Evolutionary conservation across 2,329 filamentous ascomycete genomes (phyloP).

Genomic region (Botrytis cinerea): DNA sequence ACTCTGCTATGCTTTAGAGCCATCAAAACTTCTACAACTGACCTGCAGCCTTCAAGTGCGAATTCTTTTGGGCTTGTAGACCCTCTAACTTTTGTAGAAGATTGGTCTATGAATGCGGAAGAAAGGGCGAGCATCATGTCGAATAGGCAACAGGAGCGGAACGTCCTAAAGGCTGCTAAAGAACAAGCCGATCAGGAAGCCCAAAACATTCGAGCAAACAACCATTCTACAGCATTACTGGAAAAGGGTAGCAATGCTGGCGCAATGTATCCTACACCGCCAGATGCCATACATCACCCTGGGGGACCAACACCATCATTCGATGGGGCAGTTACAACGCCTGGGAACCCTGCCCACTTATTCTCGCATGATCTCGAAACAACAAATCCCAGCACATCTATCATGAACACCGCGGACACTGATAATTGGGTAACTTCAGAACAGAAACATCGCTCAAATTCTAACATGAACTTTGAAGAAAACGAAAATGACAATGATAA

Average conservation of each 20-base stretch:
- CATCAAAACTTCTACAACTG: conserved; percentile 22
- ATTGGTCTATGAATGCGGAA: conserved; percentile 42
- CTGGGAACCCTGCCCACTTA: conserved; percentile 47
- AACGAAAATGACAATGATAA: conserved; percentile 45
- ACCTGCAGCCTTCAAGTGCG: conserved; percentile 20
- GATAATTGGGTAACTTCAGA: conserved; percentile 37
- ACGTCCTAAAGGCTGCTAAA: conserved; percentile 42
- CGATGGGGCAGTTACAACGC: conserved; percentile 58
- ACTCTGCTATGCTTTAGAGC: conserved; percentile 40
- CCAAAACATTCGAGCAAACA: conserved; percentile 49
- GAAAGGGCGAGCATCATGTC: conserved; percentile 49
- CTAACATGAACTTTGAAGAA: conserved; percentile 35
- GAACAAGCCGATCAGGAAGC: conserved; percentile 49
- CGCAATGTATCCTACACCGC: conserved; percentile 71
- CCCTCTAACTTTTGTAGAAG: conserved; percentile 44
- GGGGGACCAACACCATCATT: conserved; percentile 57
- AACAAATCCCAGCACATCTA: conserved; percentile 28
- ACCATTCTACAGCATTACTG: conserved; percentile 54
- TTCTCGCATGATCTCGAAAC: conserved; percentile 46
- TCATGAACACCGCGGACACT: conserved; percentile 31
- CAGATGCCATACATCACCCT: conserved; percentile 61
- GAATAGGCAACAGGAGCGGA: conserved; percentile 55
- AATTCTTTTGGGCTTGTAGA: conserved; percentile 31
- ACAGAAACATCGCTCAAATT: conserved; percentile 34
- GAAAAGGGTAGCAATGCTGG: conserved; percentile 54